phyloP scores from a whole-genome alignment of 345 rosid genomes.

The Gynandropsis gynandra region DNA sequence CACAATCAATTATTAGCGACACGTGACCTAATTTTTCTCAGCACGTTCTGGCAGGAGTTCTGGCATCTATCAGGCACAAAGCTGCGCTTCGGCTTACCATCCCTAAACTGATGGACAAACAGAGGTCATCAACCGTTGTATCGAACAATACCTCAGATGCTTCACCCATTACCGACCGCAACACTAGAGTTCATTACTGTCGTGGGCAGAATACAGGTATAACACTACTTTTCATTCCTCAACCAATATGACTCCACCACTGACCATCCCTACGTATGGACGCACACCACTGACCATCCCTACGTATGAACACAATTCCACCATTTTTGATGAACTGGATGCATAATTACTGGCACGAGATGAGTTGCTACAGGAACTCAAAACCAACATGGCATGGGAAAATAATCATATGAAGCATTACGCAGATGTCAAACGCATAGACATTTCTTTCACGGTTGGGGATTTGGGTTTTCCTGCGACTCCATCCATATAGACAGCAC shows the following conservation, averaged over 20 bases:
- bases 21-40: background rate
- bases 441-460: background rate
- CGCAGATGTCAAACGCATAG: background rate
- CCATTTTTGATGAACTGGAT: background rate
- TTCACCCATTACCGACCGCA: background rate
- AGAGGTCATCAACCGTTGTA: no score
- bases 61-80: background rate
- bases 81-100: background rate
- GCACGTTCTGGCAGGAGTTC: background rate
- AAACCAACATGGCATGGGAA: background rate
- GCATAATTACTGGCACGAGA: background rate
- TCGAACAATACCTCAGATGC: no score
- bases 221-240: background rate
- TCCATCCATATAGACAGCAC: background rate
- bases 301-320: background rate
- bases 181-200: background rate
- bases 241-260: background rate
- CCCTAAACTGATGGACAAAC: no score
- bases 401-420: conserved; percentile 1
- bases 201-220: background rate
- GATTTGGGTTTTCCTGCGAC: conserved; percentile 1
- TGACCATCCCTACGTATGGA: no score
- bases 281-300: background rate
- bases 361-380: background rate
- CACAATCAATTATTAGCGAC: background rate